These are phyloP conservation scores for Penicillium nucicola DNA, from an alignment of 495 filamentous ascomycete genomes.

Conservation along the genomic window DNA sequence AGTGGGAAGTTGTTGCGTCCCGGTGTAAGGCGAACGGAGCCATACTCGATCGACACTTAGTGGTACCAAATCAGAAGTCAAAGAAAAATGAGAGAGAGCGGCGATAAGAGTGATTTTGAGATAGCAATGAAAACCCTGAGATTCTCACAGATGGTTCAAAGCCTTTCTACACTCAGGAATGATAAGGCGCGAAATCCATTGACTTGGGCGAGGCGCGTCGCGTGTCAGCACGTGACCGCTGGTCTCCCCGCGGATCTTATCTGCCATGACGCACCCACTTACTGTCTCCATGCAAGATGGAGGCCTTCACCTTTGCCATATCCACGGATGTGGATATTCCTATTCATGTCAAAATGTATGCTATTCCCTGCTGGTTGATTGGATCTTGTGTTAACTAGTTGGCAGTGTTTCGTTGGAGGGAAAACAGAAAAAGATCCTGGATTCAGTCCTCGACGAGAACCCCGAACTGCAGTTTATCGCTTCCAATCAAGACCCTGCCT, in stretches of 20 bases:
- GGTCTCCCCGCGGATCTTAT: constrained; percentile 5
- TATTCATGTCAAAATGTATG: constrained; percentile 81
- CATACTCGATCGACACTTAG: constrained; percentile 25
- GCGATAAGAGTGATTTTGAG: not conserved
- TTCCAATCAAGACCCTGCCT: constrained; percentile 69
- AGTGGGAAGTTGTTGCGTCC: constrained; percentile 16
- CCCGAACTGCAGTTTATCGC: constrained; percentile 82
- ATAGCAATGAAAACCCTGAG: not conserved
- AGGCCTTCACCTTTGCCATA: constrained; percentile 89
- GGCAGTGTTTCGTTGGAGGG: constrained; percentile 82
- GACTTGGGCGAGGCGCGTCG: constrained; percentile 4
- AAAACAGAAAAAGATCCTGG: constrained; percentile 71
- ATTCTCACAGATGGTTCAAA: not conserved
- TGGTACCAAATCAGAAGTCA: constrained; percentile 1
- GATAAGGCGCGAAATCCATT: not conserved
- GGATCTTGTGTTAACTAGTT: constrained; percentile 12
- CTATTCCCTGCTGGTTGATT: constrained; percentile 4
- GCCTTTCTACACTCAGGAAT: too few species aligned
- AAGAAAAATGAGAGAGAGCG: constrained; percentile 7
- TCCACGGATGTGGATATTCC: constrained; percentile 75
- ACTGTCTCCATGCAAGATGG: constrained; percentile 53
- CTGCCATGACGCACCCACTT: constrained; percentile 6
- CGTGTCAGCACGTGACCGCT: not conserved
- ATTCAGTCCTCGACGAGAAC: constrained; percentile 71
- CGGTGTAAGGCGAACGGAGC: constrained; percentile 21